Evolutionary conservation across 2,329 filamentous ascomycete genomes (phyloP), one percentile per base, ranked within the genome.

Genomic region (Sporothrix curviconia): DNA sequence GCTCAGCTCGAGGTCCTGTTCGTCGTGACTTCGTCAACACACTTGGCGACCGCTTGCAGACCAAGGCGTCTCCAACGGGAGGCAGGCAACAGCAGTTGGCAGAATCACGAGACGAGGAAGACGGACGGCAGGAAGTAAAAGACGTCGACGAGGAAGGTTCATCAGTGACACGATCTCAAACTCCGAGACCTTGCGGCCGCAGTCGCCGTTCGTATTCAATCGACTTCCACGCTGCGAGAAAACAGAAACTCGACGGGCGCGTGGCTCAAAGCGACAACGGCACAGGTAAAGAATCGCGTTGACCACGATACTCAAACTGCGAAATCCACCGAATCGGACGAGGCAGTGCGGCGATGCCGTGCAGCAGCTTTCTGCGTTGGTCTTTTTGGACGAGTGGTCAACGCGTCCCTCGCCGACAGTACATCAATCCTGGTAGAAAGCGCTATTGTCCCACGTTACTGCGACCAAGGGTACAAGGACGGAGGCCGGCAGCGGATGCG

Each of bases 281-380:
- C 81, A 1, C 92, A 97, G 68, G 81, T 97, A 56, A 92, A 92
- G 67, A 78, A n/a, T 94, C 55, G 92, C 91, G 1, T 74, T 99
- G 15, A 82, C 85, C 4, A 88, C 85, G 37, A 79, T 96, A 17
- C 77, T 94, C 61, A 90, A 86, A 64, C 70, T 96, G 32, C 85
- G 89, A 15, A 82, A 77, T 39, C 86, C n/a, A n/a, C 92, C 67
- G 81, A 87, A 46, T 82, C 87, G 34, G 66, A 73, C 4, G 84
- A 91, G 53, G n/a, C n/a, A n/a, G 85, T 97, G 19, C 83, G n/a
- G 82, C 55, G 72, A 76, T 30, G 82, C 86, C 5, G 75, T 96
- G 2, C 77, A 87, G 39, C 78, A 76, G 28, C 73, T 97, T 1
- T n/a, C n/a, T 96, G 91, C 66, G 73, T 92, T 17, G 78, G 79